phyloP scores from a whole-genome alignment of 257 asterid species.

The Leptodermis oblonga region DNA sequence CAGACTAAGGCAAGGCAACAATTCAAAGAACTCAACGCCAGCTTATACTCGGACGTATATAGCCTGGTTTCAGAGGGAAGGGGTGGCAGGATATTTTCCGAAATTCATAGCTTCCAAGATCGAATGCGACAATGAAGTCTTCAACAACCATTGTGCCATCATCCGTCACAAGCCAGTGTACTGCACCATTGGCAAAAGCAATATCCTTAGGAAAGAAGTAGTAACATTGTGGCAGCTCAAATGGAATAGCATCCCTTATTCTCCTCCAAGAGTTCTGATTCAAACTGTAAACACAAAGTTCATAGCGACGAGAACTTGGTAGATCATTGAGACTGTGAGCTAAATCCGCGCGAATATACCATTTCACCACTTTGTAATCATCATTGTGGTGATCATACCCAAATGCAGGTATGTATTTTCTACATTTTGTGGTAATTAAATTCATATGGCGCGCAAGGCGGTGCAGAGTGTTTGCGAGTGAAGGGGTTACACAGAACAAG shows the following conservation, averaged over 20 bases:
- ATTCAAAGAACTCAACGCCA: neutral
- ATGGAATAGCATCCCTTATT: neutral
- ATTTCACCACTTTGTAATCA: slow-evolving; percentile 5
- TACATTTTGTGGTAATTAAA: neutral
- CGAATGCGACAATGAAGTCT: neutral
- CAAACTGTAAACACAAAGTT: neutral
- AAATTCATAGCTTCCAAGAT: neutral
- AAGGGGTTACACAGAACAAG: slow-evolving; percentile 5
- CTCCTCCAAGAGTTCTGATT: neutral
- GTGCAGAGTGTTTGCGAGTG: neutral
- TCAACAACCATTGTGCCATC: neutral
- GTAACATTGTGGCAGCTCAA: neutral
- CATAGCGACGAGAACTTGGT: neutral
- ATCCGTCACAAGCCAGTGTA: neutral
- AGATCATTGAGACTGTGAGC: neutral
- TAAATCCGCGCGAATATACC: neutral
- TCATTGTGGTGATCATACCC: neutral
- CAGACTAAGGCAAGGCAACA: neutral
- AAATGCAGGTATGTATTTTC: neutral
- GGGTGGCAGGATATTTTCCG: neutral
- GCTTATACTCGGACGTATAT: neutral
- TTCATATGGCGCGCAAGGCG: neutral
- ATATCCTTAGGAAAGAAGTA: neutral
- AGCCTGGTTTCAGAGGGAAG: neutral
- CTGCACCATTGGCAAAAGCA: neutral